phyloP scores from a whole-genome alignment of 2,329 filamentous ascomycete species.

The Fusarium domesticum region DNA sequence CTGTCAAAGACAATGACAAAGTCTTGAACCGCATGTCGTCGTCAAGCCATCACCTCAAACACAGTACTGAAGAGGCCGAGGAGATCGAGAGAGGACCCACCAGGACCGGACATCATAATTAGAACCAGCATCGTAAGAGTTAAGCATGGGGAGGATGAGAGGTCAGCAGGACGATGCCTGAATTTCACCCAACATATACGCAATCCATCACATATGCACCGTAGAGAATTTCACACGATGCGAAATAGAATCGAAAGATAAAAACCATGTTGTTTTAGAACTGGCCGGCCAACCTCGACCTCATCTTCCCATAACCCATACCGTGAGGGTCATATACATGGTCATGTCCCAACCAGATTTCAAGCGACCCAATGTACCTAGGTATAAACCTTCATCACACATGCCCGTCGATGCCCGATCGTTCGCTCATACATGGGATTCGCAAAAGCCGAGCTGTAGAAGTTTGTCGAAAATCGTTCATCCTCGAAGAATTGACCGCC shows the following conservation, averaged over 20 bases:
- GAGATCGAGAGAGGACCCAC: constrained; percentile 27
- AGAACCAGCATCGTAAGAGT: not conserved
- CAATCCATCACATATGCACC: not conserved
- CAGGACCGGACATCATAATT: not conserved
- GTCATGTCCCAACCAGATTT: constrained; percentile 9
- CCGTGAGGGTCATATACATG: too few species aligned
- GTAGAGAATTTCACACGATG: too few species aligned
- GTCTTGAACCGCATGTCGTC: constrained; percentile 8
- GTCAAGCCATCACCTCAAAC: constrained; percentile 20
- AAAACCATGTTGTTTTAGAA: too few species aligned
- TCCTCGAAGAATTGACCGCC: constrained; percentile 11
- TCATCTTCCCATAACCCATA: constrained; percentile 10
- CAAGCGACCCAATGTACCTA: constrained; percentile 27
- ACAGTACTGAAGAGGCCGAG: constrained; percentile 30
- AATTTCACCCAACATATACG: too few species aligned
- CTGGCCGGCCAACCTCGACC: constrained; percentile 6
- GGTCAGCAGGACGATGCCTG: not conserved
- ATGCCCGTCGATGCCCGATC: constrained; percentile 28
- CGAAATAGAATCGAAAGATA: too few species aligned
- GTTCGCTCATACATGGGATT: constrained; percentile 28
- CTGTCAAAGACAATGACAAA: constrained; percentile 9
- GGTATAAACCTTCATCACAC: constrained; percentile 32
- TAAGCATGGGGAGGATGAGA: too few species aligned
- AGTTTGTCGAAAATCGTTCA: constrained; percentile 24
- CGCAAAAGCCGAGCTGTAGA: constrained; percentile 24